phyloP scores from a whole-genome alignment of 2,329 filamentous ascomycete genomes.

The Aspergillus amoenus region DNA sequence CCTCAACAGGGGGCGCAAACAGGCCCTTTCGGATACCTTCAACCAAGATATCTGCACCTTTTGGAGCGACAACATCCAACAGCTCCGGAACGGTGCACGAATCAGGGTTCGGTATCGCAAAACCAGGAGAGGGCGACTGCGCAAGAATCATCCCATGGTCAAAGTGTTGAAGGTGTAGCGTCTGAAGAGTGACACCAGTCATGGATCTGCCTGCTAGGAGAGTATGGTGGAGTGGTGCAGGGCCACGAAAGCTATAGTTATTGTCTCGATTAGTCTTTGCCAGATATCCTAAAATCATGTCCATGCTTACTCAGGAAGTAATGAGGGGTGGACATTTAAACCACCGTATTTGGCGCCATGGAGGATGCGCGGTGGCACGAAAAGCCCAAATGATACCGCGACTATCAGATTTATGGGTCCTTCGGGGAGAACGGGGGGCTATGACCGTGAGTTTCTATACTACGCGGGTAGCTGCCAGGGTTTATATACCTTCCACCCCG shows the following conservation, averaged over 20 bases:
- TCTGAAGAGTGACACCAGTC: constrained; percentile 84
- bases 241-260: constrained; percentile 67
- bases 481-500: constrained; percentile 69
- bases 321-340: constrained; percentile 88
- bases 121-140: constrained; percentile 62
- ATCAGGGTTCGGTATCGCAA: constrained; percentile 50
- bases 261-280: neutral
- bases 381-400: constrained; percentile 90
- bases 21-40: constrained; percentile 60
- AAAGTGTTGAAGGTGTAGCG: constrained; percentile 72
- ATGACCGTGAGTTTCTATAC: constrained; percentile 18
- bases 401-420: constrained; percentile 71
- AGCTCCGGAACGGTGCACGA: constrained; percentile 52
- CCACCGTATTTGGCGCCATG: constrained; percentile 73
- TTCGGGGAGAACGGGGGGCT: constrained; percentile 54
- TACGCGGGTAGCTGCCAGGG: neutral
- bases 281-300: no score
- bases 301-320: constrained; percentile 71
- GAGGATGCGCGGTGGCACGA: constrained; percentile 78
- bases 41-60: constrained; percentile 72
- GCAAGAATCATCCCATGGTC: constrained; percentile 75
- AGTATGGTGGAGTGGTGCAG: constrained; percentile 84
- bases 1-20: constrained; percentile 63
- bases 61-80: constrained; percentile 56
- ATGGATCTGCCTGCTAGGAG: constrained; percentile 61